Evolutionary conservation across 306 rosid genomes (phyloP).

Genomic region (Ormosia semicastrata): DNA sequence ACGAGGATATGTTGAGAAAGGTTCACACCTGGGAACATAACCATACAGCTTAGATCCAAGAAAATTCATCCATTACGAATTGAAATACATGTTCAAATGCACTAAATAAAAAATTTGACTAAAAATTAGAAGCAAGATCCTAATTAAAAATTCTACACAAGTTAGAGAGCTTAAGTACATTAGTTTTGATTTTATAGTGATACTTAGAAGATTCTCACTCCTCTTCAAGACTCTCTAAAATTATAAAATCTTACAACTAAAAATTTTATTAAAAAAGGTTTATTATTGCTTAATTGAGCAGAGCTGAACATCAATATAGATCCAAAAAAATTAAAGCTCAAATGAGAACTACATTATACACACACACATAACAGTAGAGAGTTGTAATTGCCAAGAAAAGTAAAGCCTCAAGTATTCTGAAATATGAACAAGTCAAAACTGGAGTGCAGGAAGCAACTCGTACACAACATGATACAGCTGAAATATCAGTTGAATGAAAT

Average conservation of each 20-base stretch:
- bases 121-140: neutral
- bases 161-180: neutral
- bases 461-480: neutral
- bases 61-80: neutral
- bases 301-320: neutral
- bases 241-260: neutral
- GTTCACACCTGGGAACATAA: slow-evolving; percentile 84
- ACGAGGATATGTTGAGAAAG: slow-evolving; percentile 98
- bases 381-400: too few species aligned
- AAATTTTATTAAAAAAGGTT: neutral
- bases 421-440: neutral
- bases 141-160: neutral
- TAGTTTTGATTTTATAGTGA: neutral
- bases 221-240: neutral
- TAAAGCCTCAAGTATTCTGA: neutral
- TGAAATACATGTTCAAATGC: neutral
- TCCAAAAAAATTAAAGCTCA: neutral
- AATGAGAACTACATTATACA: too few species aligned
- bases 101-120: neutral
- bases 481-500: neutral
- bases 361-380: too few species aligned
- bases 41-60: slow-evolving; percentile 31
- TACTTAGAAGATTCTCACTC: neutral
- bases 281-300: neutral
- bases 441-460: neutral